phyloP scores from a whole-genome alignment of 805 yeast species.

The Pichia insulana region DNA sequence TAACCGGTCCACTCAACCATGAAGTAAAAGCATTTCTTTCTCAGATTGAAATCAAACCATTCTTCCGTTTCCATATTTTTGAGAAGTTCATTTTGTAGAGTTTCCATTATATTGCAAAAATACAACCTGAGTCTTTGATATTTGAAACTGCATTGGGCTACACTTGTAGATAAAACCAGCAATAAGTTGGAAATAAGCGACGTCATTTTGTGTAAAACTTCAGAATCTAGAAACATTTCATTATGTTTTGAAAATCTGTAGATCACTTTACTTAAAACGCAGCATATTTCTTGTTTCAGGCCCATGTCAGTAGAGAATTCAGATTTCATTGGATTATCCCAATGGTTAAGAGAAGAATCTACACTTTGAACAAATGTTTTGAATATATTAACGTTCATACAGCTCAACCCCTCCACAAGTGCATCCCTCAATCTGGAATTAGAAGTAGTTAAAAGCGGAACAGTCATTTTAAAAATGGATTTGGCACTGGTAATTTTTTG shows the following conservation, averaged over 20 bases:
- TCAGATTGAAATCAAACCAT: conserved; percentile 80
- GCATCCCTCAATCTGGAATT: conserved; percentile 73
- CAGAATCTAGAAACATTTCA: conserved; percentile 50
- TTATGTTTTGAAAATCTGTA: conserved; percentile 49
- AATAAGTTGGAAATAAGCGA: conserved; percentile 55
- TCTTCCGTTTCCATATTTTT: conserved; percentile 35
- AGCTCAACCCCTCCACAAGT: conserved; percentile 79
- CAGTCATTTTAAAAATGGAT: conserved; percentile 77
- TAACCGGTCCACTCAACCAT: conserved; percentile 93
- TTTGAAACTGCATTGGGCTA: conserved; percentile 55
- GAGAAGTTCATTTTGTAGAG: conserved; percentile 50
- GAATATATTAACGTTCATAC: conserved; percentile 84
- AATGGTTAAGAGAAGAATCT: conserved; percentile 47
- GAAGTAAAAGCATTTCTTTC: conserved; percentile 73
- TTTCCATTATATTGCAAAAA: conserved; percentile 75
- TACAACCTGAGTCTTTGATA: conserved; percentile 74
- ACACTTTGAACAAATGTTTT: conserved; percentile 70
- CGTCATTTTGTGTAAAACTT: conserved; percentile 58
- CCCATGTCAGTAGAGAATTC: conserved; percentile 13
- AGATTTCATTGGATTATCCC: conserved; percentile 37
- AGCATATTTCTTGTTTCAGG: conserved; percentile 68
- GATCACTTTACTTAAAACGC: conserved; percentile 62
- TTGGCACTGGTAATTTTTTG: conserved; percentile 90
- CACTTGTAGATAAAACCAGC: conserved; percentile 40
- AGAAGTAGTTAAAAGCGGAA: conserved; percentile 68